Evolutionary conservation across 108 stramenopile species (phyloP), one percentile per base, ranked within the genome.

Genomic region (Skeletonema menzelii): DNA sequence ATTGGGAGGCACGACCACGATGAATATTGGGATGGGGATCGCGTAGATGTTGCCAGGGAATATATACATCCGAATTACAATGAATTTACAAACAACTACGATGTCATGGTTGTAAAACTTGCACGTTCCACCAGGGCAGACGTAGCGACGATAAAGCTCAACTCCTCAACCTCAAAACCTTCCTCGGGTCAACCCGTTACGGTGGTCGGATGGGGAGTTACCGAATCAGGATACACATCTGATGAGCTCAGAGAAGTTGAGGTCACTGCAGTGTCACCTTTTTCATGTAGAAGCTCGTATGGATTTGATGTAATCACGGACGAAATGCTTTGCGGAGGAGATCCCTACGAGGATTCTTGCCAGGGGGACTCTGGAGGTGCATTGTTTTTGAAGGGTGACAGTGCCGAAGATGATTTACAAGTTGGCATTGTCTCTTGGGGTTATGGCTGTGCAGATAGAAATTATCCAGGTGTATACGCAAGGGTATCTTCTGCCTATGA

Each of bases 301-400:
- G 60, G 61, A 19, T 8, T 12, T 7, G 20, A 63, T 71, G 24
- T n/a, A 53, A 55, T 46, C 15, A 46, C 44, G 17, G 30, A 62
- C 37, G 20, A 13, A 0, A 73, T 73, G 72, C 53, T 73, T 26
- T 73, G 72, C 27, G 72, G 65, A 6, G 19, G 3, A 56, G 27
- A 58, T 46, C 37, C 10, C 1, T n/a, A n/a, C 2, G 19, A 28
- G 27, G 73, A 74, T 46, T 34, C 57, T 2, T 74, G 73, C 59
- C 67, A 68, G 28, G 73, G 73, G 0, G 73, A 74, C 27, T 69
- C 67, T 3, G 73, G 73, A 32, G 85, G 85, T 0, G 83, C 85
- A 0, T 47, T 85, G 10, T 22, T 85, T n/a, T 20, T 72, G 34
- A 19, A 79, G 22, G 79, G 73, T 28, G 59, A 59, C 22, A 12